Base-by-base conservation (phyloP, 2,329 filamentous ascomycete genomes). In the Paecilomyces variotii region DNA sequence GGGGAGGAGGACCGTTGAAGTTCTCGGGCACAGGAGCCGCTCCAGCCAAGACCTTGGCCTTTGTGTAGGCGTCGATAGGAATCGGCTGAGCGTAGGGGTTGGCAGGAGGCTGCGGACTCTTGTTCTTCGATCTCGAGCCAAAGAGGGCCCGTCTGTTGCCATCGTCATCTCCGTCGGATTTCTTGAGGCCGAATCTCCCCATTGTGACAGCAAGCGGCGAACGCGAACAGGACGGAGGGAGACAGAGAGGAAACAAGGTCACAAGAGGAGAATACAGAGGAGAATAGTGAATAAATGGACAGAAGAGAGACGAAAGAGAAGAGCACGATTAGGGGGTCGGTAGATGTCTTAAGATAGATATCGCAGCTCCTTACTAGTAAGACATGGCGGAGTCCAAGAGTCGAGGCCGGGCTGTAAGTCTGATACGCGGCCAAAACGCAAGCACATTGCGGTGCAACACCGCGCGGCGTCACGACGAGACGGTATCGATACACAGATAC, bases 81-180 rank as follows among this genome's bases (percentile, higher is more conserved):
- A 80, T 77, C 4, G 81, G 75, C 54, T 81, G 79, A 51, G 82
- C 82, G 64, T 85, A 85, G 26, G 83, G 84, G 67, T 86, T 83
- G 28, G 75, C 74, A 35, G 77, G 70, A 32, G 80, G 75, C 28
- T 78, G 76, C 28, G 81, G 75, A 57, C 76, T 79, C 70, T 84
- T 84, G 64, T 76, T 78, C 70, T 83, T 84, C 55, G 77, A 79
- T 62, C 80, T 76, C 63, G 76, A 76, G 63, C 83, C 82, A 65
- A 87, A 86, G 32, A 87, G 80, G n/a, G 82, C 81, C 58, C 75
- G 76, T 70, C 83, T 81, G 70, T 77, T 79, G 45, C 73, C 73
- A 59, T 82, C 76, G 54, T 81, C 79, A 62, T 82, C 82, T 66
- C 75, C 79, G 61, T 77, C 76, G 61, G 76, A 79, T 69, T 85